phyloP scores from a whole-genome alignment of 495 filamentous ascomycete genomes.

The Hypoxylon rickii region DNA sequence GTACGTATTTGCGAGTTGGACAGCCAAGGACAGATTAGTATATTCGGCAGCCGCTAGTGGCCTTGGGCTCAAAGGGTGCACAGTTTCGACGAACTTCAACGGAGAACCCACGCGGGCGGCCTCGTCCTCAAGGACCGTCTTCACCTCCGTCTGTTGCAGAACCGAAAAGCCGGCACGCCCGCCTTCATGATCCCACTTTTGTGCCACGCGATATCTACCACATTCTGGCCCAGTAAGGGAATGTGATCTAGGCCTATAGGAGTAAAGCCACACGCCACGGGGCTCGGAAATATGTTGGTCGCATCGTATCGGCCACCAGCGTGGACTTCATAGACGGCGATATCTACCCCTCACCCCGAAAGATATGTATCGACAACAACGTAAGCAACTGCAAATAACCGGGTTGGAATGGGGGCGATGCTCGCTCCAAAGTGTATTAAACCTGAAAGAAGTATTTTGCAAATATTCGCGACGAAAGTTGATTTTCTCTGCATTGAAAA shows the following conservation, averaged over 20 bases:
- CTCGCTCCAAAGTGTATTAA: background rate
- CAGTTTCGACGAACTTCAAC: background rate
- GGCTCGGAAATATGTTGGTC: background rate
- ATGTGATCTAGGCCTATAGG: background rate
- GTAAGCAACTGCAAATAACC: background rate
- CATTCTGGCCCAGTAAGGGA: background rate
- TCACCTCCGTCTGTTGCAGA: background rate
- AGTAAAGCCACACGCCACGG: background rate
- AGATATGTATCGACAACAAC: background rate
- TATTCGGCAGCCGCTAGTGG: background rate
- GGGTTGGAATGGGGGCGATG: background rate
- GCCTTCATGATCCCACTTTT: background rate
- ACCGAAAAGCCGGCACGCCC: background rate
- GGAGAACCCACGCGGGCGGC: background rate
- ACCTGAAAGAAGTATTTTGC: background rate
- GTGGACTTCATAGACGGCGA: background rate
- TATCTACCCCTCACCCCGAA: background rate
- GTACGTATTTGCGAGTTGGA: background rate
- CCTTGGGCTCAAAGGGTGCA: background rate
- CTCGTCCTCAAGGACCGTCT: background rate
- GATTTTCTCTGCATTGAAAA: background rate
- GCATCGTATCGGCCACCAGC: background rate
- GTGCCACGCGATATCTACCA: background rate
- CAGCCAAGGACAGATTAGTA: conserved; percentile 1
- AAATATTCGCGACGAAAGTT: background rate